These are phyloP conservation scores for Hemileia vastatrix DNA, from an alignment of 1,284 basidiomycete species.

Conservation along the genomic window DNA sequence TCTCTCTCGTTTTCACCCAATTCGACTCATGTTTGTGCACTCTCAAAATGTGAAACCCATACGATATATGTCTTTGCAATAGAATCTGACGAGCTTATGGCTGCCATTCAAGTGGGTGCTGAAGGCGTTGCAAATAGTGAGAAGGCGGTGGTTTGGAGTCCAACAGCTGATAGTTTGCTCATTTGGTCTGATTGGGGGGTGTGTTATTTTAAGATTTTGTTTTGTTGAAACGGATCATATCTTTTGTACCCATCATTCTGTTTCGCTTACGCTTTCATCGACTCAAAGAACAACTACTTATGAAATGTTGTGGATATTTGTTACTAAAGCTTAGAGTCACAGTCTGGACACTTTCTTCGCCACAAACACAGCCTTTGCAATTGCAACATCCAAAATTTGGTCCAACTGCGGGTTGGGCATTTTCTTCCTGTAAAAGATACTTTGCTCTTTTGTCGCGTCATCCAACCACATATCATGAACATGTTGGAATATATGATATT, in stretches of 20 bases:
- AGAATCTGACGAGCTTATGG: conserved; percentile 8
- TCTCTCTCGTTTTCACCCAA: conserved; percentile 16
- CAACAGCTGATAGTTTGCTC: conserved; percentile 8
- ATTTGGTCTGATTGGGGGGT: conserved; percentile 20
- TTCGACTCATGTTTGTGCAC: conserved; percentile 5
- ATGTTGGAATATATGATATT: conserved; percentile 8
- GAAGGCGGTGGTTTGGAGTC: conserved; percentile 11
- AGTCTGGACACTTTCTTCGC: conserved; percentile 7
- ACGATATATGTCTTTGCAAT: conserved; percentile 11
- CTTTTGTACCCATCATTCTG: background rate
- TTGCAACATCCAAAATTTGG: conserved; percentile 17
- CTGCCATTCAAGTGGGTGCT: conserved; percentile 8
- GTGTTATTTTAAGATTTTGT: no score
- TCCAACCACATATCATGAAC: conserved; percentile 8
- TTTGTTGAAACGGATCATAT: no score
- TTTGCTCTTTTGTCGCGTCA: conserved; percentile 15
- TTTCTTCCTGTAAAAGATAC: conserved; percentile 5
- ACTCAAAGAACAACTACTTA: no score
- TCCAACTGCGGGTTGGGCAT: conserved; percentile 1
- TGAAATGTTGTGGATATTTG: no score
- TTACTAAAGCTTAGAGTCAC: conserved; percentile 10
- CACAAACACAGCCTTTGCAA: conserved; percentile 13
- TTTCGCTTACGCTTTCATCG: background rate
- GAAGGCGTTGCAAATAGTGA: conserved; percentile 17
- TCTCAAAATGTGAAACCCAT: background rate